These are phyloP conservation scores for Monosporozyma aerobia DNA, from an alignment of 805 yeast genomes.

Conservation along the genomic window DNA sequence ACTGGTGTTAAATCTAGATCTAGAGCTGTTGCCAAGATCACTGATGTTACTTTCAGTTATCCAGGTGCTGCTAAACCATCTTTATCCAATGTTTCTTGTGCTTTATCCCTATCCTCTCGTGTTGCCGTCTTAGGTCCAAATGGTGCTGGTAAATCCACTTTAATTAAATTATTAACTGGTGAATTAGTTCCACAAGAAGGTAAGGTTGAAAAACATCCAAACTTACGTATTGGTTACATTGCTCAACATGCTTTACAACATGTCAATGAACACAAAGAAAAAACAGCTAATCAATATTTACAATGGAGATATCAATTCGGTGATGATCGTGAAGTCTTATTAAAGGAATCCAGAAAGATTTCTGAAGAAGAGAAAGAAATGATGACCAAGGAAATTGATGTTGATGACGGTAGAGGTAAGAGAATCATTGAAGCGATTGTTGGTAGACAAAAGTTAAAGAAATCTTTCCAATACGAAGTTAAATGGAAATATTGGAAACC, in stretches of 20 bases:
- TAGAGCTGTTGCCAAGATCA: slow-evolving; percentile 83
- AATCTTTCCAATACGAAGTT: slow-evolving; percentile 91
- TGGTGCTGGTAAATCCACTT: slow-evolving; percentile 98
- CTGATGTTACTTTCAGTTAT: slow-evolving; percentile 76
- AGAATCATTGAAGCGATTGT: slow-evolving; percentile 88
- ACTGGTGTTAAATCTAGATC: slow-evolving; percentile 96
- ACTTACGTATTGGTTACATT: slow-evolving; percentile 94
- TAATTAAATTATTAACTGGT: slow-evolving; percentile 87
- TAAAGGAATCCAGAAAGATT: slow-evolving; percentile 87
- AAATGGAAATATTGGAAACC: slow-evolving; percentile 93
- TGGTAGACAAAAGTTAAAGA: slow-evolving; percentile 94
- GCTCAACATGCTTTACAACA: slow-evolving; percentile 98
- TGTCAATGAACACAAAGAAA: slow-evolving; percentile 93
- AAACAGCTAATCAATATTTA: slow-evolving; percentile 93
- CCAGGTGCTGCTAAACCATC: slow-evolving; percentile 88
- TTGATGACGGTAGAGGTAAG: slow-evolving; percentile 80
- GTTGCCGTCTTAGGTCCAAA: slow-evolving; percentile 96
- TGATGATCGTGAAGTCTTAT: slow-evolving; percentile 91
- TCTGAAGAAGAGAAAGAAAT: slow-evolving; percentile 61
- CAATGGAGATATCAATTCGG: slow-evolving; percentile 98
- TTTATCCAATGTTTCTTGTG: slow-evolving; percentile 67
- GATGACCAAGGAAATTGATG: slow-evolving; percentile 69
- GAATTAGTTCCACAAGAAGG: slow-evolving; percentile 83
- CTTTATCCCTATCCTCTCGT: slow-evolving; percentile 91
- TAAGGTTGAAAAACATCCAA: slow-evolving; percentile 94